Evolutionary conservation across 1,284 basidiomycete genomes (phyloP), one percentile per base, ranked within the genome.

Genomic region (Schizophyllum commune): DNA sequence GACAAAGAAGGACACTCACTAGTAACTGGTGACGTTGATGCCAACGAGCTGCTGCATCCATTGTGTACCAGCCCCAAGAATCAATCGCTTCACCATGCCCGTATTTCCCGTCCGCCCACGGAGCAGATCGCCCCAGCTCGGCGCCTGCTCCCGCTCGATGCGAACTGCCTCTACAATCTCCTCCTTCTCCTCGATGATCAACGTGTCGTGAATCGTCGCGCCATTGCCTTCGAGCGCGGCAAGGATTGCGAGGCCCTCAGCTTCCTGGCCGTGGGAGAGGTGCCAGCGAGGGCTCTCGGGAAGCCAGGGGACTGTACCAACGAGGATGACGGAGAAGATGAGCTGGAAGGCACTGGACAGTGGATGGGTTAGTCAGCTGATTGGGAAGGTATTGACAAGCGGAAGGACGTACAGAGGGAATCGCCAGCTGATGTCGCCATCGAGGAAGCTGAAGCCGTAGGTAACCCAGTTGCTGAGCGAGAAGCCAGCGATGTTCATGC

Each of bases 41-140:
- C 86, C 86, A 22, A 82, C 82, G 33, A 88, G 79, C 68, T 89
- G 88, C 71, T 89, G 87, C 79, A 89, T 88, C 72, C 83, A 83
- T 66, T 89, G 87, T 2, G 83, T 82, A 34, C 77, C 77, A 60
- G 74, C 74, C 52, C 83, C 87, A 32, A 89, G 76, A 53, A 79
- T 64, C 17, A 85, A 72, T 17, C 88, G 77, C 60, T 83, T 76
- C 21, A 77, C 68, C 77, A 78, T 80, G 9, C 78, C 77, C 4
- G 76, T 79, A 52, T 76, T 68, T 9, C 77, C 77, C 0, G 74
- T 74, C 17, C 71, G 70, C 21, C 77, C 74, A 27, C 68, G 70
- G 5, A 79, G 22, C 13, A 79, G 71, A 69, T 79, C 74, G 3
- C 64, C 65, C 77, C 76, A 79, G 22, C 66, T 73, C 3, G 76